phyloP scores from a whole-genome alignment of 2,329 filamentous ascomycete species.

The Arthrobotrys iridis region DNA sequence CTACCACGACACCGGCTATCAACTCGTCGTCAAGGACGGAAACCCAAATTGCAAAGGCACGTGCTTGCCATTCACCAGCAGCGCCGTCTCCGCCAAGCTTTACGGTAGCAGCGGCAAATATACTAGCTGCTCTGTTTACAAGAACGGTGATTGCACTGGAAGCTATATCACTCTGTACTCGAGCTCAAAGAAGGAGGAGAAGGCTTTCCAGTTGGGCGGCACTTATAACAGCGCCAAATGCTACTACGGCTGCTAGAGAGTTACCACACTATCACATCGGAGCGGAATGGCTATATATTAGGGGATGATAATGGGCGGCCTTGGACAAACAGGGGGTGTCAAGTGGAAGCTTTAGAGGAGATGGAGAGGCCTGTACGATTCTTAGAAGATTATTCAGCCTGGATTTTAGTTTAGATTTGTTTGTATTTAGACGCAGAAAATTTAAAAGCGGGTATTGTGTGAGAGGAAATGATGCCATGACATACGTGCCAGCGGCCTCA shows the following conservation, averaged over 20 bases:
- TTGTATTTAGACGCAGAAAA: too few relatives aligned
- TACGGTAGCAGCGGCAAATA: conserved; percentile 37
- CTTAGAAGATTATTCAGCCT: too few relatives aligned
- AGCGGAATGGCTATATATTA: too few relatives aligned
- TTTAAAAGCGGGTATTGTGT: too few relatives aligned
- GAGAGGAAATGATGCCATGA: too few relatives aligned
- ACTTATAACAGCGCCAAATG: conserved; percentile 7
- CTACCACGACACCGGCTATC: conserved; percentile 22
- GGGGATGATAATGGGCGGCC: too few relatives aligned
- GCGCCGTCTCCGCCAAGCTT: conserved; percentile 14
- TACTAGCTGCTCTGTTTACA: conserved; percentile 36
- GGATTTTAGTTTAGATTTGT: too few relatives aligned
- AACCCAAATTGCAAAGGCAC: conserved; percentile 27
- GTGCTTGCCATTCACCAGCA: conserved; percentile 25
- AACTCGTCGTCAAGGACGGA: conserved; percentile 35
- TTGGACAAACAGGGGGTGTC: too few relatives aligned
- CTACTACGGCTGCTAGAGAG: conserved; percentile 30
- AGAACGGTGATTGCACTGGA: conserved; percentile 6
- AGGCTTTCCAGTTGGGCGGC: conserved; percentile 4
- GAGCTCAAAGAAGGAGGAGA: conserved; percentile 28
- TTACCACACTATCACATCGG: too few relatives aligned
- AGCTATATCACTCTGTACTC: conserved; percentile 40
- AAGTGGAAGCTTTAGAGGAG: too few relatives aligned
- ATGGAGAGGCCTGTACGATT: too few relatives aligned
- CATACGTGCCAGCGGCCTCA: too few relatives aligned